A percentile compares a stretch with the other conserved stretches of the same genome.
These are phyloP conservation scores for Acanthamoeba lenticulata DNA, from an alignment of 208 protist species.

Conservation along the genomic window DNA sequence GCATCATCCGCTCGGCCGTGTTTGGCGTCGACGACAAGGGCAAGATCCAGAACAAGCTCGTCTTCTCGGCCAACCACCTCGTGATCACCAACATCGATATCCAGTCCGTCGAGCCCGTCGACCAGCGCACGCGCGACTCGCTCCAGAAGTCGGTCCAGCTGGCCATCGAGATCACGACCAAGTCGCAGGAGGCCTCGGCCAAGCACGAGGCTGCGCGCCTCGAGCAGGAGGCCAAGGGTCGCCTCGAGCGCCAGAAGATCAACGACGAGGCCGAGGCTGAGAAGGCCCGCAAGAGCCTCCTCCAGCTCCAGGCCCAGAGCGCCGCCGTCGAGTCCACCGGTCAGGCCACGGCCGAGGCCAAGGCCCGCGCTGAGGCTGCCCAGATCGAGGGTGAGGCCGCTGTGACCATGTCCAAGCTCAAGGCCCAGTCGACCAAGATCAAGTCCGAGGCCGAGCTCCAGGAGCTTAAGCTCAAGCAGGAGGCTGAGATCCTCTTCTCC, in stretches of 20 bases:
- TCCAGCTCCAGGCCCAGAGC: conserved; percentile 90
- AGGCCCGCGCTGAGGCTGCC: conserved; percentile 90
- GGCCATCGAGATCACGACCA: conserved; percentile 98
- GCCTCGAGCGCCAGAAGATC: conserved; percentile 94
- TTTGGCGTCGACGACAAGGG: conserved; percentile 91
- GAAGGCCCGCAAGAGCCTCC: conserved; percentile 88
- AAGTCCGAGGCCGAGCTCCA: conserved; percentile 85
- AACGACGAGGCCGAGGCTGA: conserved; percentile 93
- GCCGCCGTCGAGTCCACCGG: conserved; percentile 91
- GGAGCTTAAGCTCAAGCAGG: conserved; percentile 86
- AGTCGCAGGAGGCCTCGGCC: conserved; percentile 94
- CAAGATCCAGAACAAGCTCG: conserved; percentile 83
- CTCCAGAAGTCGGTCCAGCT: conserved; percentile 97
- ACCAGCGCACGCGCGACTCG: conserved; percentile 93
- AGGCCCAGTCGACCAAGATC: conserved; percentile 90
- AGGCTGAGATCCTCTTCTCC: conserved; percentile 90
- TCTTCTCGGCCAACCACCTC: conserved; percentile 92
- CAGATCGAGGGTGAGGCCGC: conserved; percentile 91
- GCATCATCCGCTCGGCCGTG: conserved; percentile 94
- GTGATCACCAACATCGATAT: conserved; percentile 96
- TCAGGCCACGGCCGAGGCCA: conserved; percentile 92
- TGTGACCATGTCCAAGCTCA: conserved; percentile 88
- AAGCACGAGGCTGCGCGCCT: conserved; percentile 91
- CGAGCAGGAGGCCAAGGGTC: conserved; percentile 92
- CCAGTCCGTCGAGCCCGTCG: conserved; percentile 94